Conservation (phyloP, 768 basidiomycete species). For the Trametes punicea region DNA sequence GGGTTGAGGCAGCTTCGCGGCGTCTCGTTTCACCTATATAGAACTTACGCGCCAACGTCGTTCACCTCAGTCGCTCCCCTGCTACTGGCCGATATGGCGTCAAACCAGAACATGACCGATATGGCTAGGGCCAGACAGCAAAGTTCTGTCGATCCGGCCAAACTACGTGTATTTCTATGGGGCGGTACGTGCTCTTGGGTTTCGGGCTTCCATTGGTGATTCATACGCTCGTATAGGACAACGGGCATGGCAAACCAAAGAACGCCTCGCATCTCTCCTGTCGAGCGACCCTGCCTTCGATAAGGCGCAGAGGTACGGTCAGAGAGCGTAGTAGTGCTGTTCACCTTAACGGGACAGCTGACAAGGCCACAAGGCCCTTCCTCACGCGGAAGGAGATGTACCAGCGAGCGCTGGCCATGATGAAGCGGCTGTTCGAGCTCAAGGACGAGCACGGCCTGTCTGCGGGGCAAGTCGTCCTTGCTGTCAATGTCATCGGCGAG, state of each 20-base stretch:
- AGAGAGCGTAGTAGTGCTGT: neutral
- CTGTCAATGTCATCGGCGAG: constrained; percentile 51
- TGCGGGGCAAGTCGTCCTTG: constrained; percentile 42
- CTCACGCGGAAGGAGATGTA: constrained; percentile 57
- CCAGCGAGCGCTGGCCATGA: constrained; percentile 50
- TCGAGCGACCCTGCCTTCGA: constrained; percentile 57
- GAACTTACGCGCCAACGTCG: too few relatives aligned
- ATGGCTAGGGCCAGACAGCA: constrained; percentile 47
- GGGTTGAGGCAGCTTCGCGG: too few relatives aligned
- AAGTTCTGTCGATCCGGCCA: constrained; percentile 41
- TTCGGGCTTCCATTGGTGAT: constrained; percentile 38
- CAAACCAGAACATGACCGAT: constrained; percentile 31
- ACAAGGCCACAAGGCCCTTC: constrained; percentile 42
- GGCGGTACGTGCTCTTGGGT: constrained; percentile 34
- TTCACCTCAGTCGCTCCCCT: too few relatives aligned
- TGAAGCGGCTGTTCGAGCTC: constrained; percentile 58
- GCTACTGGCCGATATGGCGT: too few relatives aligned
- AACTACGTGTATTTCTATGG: constrained; percentile 48
- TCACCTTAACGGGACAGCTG: neutral
- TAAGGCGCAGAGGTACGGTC: constrained; percentile 49
- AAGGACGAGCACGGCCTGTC: constrained; percentile 53
- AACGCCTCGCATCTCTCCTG: constrained; percentile 44
- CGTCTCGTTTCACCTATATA: too few relatives aligned
- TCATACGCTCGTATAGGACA: constrained; percentile 36
- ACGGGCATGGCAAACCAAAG: constrained; percentile 47